Base-by-base conservation (phyloP, 2,329 filamentous ascomycete genomes). In the Pestalotiopsis sp. region DNA sequence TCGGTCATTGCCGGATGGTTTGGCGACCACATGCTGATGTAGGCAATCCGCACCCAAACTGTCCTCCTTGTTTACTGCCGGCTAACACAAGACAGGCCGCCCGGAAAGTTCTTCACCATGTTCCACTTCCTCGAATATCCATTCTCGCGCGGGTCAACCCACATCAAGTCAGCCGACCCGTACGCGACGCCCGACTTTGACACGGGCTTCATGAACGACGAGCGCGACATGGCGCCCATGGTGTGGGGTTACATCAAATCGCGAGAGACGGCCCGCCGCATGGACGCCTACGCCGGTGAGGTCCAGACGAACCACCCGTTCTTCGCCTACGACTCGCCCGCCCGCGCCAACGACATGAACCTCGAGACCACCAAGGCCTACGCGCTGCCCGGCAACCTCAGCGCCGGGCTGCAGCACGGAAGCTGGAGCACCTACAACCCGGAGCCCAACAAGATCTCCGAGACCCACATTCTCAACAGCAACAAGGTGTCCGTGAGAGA, bases 221-320 rank as follows among this genome's bases (percentile, higher is more conserved):
- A 93, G 80, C 86, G 92, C 27, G 93, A 95, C 75, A 94, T 95
- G 92, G 92, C 90, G 1, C 92, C 92, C 9, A 93, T 93, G 90
- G 91, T 95, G 5, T 94, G 92, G 92, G 90, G 90, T 3, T 94
- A 94, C 80, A 92, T 94, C 84, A 94, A 94, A 82, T 93, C 90
- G 2, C 90, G 92, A 68, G 92, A 94, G 85, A 94, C 92, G 3
- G 92, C 92, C 1, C 87, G 92, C 3, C 88, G 92, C 71, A 94
- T 94, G 92, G 87, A 91, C 31, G 89, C 92, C 0, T 94, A 93
- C 72, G 92, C 92, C 1, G 92, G 92, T 70, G 92, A 95, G 77
- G 91, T 93, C 5, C 81, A 86, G 73, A 81, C 78, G 64, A 89
- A 88, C 82, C 92, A 94, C 77, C 93, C 93, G 12, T 90, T 91